phyloP scores from a whole-genome alignment of 139 green algal genomes.

The Desmodesmus armatus region DNA sequence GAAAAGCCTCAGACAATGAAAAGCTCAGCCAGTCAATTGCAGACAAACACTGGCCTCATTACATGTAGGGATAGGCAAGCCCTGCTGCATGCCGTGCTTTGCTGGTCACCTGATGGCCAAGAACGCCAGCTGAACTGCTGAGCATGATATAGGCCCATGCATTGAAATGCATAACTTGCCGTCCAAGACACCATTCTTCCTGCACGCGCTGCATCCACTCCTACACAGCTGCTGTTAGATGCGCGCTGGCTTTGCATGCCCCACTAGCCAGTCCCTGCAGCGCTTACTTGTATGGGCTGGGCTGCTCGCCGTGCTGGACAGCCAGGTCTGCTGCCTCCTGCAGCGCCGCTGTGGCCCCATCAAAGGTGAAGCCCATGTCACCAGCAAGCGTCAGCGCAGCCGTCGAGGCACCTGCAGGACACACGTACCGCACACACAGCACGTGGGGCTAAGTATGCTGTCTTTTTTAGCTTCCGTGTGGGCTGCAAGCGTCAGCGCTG shows the following conservation, averaged over 20 bases:
- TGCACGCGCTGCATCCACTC: not conserved
- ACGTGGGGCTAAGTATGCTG: too few species aligned
- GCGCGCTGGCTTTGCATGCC: not conserved
- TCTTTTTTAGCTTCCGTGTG: too few species aligned
- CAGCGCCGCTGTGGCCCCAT: constrained; percentile 41
- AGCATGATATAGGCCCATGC: too few species aligned
- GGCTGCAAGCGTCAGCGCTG: too few species aligned
- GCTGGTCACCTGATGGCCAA: too few species aligned
- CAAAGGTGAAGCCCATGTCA: constrained; percentile 65
- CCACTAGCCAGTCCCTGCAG: not conserved
- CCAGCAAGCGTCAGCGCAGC: constrained; percentile 50
- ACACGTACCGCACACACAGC: too few species aligned
- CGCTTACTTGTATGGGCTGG: constrained; percentile 18
- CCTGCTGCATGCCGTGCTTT: not conserved
- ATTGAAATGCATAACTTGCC: too few species aligned
- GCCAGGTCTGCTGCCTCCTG: constrained; percentile 11
- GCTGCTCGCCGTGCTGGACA: not conserved
- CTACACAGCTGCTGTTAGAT: not conserved
- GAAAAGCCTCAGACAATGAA: not conserved
- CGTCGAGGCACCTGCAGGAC: constrained; percentile 62
- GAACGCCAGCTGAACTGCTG: too few species aligned
- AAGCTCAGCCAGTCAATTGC: not conserved
- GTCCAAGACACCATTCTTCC: not conserved
- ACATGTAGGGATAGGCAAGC: not conserved
- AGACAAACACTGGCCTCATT: not conserved